Conservation (phyloP, 192 early-diverging fungal species). For the Podila epicladia region DNA sequence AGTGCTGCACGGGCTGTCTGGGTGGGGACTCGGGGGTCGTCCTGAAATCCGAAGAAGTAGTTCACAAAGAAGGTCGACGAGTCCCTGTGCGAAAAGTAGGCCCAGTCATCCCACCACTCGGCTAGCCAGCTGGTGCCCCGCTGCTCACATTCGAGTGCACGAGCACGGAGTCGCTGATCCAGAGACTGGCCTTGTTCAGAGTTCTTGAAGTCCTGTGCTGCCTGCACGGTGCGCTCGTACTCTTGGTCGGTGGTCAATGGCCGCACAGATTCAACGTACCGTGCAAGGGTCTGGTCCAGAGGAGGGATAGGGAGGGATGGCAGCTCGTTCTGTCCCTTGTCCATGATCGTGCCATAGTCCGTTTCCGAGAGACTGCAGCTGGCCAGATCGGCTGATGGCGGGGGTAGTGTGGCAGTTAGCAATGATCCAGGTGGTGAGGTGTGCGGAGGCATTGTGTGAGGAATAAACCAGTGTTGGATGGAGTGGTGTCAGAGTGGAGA, state of each 20-base stretch:
- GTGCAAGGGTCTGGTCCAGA: conserved; percentile 61
- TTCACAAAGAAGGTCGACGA: conserved; percentile 50
- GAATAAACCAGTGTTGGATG: neutral
- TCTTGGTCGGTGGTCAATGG: conserved; percentile 58
- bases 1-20: conserved; percentile 46
- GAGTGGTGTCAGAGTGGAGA: neutral
- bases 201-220: conserved; percentile 58
- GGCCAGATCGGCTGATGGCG: neutral
- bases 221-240: conserved; percentile 56
- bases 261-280: conserved; percentile 58
- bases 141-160: conserved; percentile 56
- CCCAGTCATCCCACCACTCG: conserved; percentile 52
- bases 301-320: conserved; percentile 64
- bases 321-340: conserved; percentile 46
- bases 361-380: neutral
- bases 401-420: neutral
- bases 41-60: conserved; percentile 51
- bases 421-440: neutral
- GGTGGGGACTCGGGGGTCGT: conserved; percentile 43
- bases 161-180: conserved; percentile 50
- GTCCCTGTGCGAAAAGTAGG: conserved; percentile 44
- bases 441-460: conserved; percentile 13
- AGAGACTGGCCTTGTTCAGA: conserved; percentile 8
- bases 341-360: conserved; percentile 30
- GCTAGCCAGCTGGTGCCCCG: conserved; percentile 54